phyloP scores from a whole-genome alignment of 768 basidiomycete genomes.

The Tulasnella sp. region DNA sequence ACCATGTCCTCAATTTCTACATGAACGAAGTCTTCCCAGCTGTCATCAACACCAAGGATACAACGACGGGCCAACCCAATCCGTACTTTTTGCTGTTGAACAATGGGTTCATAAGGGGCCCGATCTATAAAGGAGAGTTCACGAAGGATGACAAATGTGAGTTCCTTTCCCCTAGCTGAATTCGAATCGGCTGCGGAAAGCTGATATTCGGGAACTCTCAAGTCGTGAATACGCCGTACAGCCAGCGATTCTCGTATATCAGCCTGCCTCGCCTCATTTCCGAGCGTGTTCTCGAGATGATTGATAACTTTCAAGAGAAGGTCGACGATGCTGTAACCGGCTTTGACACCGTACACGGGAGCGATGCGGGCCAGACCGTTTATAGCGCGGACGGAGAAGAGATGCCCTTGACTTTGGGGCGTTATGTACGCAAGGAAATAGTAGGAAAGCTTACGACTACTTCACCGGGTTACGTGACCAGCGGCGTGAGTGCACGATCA shows the following conservation, averaged over 20 bases:
- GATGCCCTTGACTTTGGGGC: not conserved
- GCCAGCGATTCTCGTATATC: not conserved
- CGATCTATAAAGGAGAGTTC: conserved; percentile 4
- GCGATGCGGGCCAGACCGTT: not conserved
- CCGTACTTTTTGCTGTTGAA: conserved; percentile 19
- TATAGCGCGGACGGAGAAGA: not conserved
- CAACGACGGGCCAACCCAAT: not conserved
- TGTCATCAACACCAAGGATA: not conserved
- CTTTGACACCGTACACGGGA: not conserved
- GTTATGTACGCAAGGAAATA: not conserved
- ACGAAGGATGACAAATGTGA: conserved; percentile 10
- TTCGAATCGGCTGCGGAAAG: not conserved
- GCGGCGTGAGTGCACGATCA: not conserved
- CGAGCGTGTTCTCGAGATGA: not conserved
- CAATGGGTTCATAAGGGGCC: conserved; percentile 15
- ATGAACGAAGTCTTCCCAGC: conserved; percentile 16
- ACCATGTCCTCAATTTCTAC: conserved; percentile 15
- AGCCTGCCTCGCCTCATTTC: not conserved
- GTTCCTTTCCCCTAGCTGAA: not conserved
- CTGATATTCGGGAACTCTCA: not conserved
- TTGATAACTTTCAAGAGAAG: not conserved
- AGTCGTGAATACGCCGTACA: not conserved
- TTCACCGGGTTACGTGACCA: conserved; percentile 1
- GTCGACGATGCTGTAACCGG: not conserved
- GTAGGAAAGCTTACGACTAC: not conserved